Conservation (phyloP, 2,329 filamentous ascomycete genomes). For the Cladorrhinum sp. region DNA sequence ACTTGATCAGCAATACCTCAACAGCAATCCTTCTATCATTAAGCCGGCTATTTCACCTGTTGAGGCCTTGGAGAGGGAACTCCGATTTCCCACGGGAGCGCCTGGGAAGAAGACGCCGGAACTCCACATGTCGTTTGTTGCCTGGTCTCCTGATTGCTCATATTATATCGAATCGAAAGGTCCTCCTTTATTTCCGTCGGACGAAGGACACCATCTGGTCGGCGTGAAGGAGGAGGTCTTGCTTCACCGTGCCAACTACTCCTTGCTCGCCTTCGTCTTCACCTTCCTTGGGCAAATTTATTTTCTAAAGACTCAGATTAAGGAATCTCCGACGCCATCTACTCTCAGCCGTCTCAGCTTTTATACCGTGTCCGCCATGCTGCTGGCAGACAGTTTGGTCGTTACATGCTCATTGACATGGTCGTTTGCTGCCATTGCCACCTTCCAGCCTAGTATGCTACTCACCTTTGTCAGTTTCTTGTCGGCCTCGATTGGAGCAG, state of each 20-base stretch:
- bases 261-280: constrained; percentile 54
- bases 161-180: constrained; percentile 66
- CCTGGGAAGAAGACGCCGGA: constrained; percentile 53
- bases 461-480: constrained; percentile 54
- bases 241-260: constrained; percentile 55
- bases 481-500: constrained; percentile 55
- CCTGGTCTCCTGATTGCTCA: constrained; percentile 67
- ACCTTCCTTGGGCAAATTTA: constrained; percentile 61
- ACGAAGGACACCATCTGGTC: constrained; percentile 53
- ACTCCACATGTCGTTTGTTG: constrained; percentile 59
- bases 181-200: constrained; percentile 51
- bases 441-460: constrained; percentile 55
- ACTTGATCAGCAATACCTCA: constrained; percentile 39
- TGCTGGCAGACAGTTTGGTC: constrained; percentile 59
- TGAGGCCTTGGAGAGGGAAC: constrained; percentile 58
- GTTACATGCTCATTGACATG: constrained; percentile 56
- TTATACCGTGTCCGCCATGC: constrained; percentile 59
- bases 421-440: constrained; percentile 54
- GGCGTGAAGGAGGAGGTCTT: constrained; percentile 62
- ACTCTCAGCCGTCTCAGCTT: constrained; percentile 66
- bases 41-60: constrained; percentile 37
- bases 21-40: constrained; percentile 28
- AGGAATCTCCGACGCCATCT: constrained; percentile 64
- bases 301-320: constrained; percentile 62
- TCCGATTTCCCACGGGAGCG: constrained; percentile 59